Percentiles rank a stretch among this genome's conserved stretches.
Evolutionary conservation across 345 rosid species (phyloP).

Genomic region (Hibiscus mutabilis): DNA sequence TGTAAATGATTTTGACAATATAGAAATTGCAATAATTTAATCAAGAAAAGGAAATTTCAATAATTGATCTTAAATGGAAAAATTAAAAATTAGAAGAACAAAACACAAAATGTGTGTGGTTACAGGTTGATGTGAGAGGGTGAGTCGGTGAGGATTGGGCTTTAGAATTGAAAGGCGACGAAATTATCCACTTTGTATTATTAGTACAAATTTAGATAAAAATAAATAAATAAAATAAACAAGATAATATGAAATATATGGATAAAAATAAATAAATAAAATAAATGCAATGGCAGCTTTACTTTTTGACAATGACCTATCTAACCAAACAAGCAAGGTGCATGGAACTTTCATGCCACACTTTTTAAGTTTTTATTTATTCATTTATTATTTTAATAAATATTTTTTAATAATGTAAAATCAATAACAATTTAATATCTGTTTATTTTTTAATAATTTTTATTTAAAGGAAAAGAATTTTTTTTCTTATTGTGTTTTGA

Average conservation of each 20-base stretch:
- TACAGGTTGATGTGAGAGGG: not conserved
- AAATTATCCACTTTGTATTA: not conserved
- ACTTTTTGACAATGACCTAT: not conserved
- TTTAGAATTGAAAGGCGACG: not conserved
- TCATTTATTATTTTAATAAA: too few relatives aligned
- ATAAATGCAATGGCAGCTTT: not conserved
- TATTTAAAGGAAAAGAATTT: too few relatives aligned
- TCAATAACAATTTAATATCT: too few relatives aligned
- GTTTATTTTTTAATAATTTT: too few relatives aligned
- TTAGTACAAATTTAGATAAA: not conserved
- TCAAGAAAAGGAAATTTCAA: not conserved
- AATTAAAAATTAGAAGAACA: not conserved
- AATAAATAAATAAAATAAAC: not conserved
- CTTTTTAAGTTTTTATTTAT: too few relatives aligned
- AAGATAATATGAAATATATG: not conserved
- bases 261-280: not conserved
- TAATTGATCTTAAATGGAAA: not conserved
- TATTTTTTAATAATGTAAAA: too few relatives aligned
- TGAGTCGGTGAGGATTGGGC: not conserved
- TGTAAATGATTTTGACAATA: too few relatives aligned
- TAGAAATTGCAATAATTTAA: too few relatives aligned
- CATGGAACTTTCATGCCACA: not conserved
- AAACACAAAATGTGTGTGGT: not conserved
- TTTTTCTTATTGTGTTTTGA: too few relatives aligned
- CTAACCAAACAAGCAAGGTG: not conserved